Evolutionary conservation across 805 yeast species (phyloP).

Genomic region (Aciculoconidium aculeatum): DNA sequence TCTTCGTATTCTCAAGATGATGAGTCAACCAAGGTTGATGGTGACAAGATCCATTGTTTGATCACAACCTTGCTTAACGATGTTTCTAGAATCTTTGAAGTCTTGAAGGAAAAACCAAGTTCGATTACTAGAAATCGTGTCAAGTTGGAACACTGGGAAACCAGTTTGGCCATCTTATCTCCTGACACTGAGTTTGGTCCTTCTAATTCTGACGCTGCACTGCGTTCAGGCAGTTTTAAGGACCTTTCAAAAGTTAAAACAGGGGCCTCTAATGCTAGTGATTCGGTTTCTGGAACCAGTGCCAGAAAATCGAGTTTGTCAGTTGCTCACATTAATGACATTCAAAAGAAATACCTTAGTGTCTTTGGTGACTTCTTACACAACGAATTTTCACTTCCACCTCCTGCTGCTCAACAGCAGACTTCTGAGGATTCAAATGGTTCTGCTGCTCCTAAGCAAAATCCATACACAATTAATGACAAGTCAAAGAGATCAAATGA

Average conservation of each 20-base stretch:
- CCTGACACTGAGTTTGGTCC: conserved; percentile 15
- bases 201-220: conserved; percentile 1
- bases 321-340: conserved; percentile 18
- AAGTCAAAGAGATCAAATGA: conserved; percentile 7
- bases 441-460: conserved; percentile 3
- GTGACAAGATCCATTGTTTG: conserved; percentile 14
- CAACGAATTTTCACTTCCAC: conserved; percentile 19
- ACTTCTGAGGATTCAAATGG: conserved; percentile 2
- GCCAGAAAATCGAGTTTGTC: conserved; percentile 12
- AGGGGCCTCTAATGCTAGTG: conserved; percentile 1
- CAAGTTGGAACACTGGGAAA: conserved; percentile 39
- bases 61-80: conserved; percentile 26
- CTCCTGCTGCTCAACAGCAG: not conserved
- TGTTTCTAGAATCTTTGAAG: conserved; percentile 24
- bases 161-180: conserved; percentile 28
- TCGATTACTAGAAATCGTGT: conserved; percentile 39
- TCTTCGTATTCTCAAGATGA: conserved; percentile 6
- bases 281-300: conserved; percentile 2
- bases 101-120: conserved; percentile 27
- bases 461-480: conserved; percentile 4
- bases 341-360: conserved; percentile 36
- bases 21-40: conserved; percentile 7
- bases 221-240: conserved; percentile 2
- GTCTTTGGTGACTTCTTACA: conserved; percentile 32
- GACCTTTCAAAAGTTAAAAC: conserved; percentile 4